These are phyloP conservation scores for Aspergillus leporis DNA, from an alignment of 495 filamentous ascomycete species.

Conservation along the genomic window DNA sequence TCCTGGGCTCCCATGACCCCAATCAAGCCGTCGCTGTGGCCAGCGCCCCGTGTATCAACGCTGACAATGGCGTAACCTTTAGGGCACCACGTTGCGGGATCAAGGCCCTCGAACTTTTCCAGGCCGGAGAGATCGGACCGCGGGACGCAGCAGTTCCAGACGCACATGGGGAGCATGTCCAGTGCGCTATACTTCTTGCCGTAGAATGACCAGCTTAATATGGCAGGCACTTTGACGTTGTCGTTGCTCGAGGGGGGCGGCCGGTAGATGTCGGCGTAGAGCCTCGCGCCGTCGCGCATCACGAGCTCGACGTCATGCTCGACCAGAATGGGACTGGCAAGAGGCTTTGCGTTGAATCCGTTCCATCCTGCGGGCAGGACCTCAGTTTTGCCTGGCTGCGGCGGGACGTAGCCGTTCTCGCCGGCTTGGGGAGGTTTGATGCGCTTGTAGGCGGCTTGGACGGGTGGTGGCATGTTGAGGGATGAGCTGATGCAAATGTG, in stretches of 20 bases:
- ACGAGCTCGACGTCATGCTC: constrained; percentile 36
- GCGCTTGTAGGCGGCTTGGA: constrained; percentile 34
- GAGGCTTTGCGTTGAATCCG: constrained; percentile 29
- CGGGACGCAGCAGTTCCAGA: constrained; percentile 30
- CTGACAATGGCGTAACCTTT: constrained; percentile 48
- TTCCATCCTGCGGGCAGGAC: constrained; percentile 30
- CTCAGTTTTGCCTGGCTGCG: constrained; percentile 29
- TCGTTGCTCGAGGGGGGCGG: constrained; percentile 28
- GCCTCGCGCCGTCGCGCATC: constrained; percentile 30
- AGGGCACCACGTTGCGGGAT: constrained; percentile 41
- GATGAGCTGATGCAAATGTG: too few relatives aligned
- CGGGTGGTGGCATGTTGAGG: constrained; percentile 29
- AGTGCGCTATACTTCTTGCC: constrained; percentile 38
- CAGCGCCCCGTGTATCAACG: constrained; percentile 43
- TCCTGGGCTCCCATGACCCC: constrained; percentile 46
- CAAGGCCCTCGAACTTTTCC: constrained; percentile 49
- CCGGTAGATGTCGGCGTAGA: constrained; percentile 41
- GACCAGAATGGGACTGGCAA: constrained; percentile 23
- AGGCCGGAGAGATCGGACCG: constrained; percentile 23
- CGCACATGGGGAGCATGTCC: constrained; percentile 29
- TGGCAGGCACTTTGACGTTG: constrained; percentile 36
- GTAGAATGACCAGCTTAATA: constrained; percentile 38
- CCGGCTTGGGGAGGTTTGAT: constrained; percentile 31
- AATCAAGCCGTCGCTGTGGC: constrained; percentile 39
- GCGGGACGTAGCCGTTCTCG: constrained; percentile 31